Base-by-base conservation (phyloP, 192 early-diverging fungal species). In the Fimicolochytrium jonesii region DNA sequence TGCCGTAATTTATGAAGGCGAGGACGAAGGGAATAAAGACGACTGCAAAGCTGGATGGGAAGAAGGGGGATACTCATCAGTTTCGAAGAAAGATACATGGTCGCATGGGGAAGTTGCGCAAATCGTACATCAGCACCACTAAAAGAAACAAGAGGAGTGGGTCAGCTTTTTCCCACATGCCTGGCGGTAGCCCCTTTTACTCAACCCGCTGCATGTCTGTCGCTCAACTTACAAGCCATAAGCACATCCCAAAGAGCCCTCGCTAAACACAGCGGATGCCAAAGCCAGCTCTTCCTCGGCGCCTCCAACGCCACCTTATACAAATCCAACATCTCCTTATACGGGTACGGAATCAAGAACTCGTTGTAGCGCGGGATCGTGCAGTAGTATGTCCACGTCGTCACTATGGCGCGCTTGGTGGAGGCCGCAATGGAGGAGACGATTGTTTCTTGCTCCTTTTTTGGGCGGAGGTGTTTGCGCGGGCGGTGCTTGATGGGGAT, bases 191-290 rank as follows among this genome's bases (percentile, higher is more conserved):
- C n/a, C n/a, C n/a, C n/a, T n/a, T n/a, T n/a, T n/a, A n/a, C n/a
- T 23, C 29, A 13, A 13, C 1, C 2, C 0, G 7, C 33, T 13
- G 32, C 34, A 26, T 29, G 29, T 11, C 17, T 52, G 51, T 26
- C 7, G 17, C 15, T 22, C 11, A 20, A 42, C 69, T 50, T 56
- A 77, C 75, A 15, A 23, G 68, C 61, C 58, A 77, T 57, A 11
- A 63, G 3, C 42, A 77, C 47, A 22, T 73, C 68, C 75, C 75
- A 77, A 17, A 54, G 33, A 6, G 63, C 66, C 20, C 32, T 29
- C 22, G 67, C 64, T 17, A 34, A 4, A 6, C 68, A 73, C 31
- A 49, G 31, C 18, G 61, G 51, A 31, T 64, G 61, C 33, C 30
- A 54, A 17, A 59, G 22, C 30, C 29, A 46, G 11, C 41, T 26